A percentile compares a stretch with the other conserved stretches of the same genome.
Evolutionary conservation across 2,329 filamentous ascomycete genomes (phyloP).

Genomic region (Blumeria hordei): DNA sequence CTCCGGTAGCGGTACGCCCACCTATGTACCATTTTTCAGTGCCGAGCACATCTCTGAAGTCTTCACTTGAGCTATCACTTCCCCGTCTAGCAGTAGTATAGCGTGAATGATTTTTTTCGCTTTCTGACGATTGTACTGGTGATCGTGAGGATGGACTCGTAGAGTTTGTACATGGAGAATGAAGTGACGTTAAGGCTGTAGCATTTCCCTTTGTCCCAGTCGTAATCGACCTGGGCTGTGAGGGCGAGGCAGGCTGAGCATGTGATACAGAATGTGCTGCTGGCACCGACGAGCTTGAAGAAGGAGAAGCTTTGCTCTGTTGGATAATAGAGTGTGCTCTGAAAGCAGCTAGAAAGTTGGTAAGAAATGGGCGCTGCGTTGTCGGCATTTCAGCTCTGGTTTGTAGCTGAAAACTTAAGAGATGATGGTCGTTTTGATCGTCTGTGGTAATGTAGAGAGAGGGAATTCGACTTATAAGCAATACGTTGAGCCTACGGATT

Average conservation of each 20-base stretch:
- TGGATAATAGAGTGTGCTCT: conserved; percentile 12
- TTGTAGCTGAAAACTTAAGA: too few relatives aligned
- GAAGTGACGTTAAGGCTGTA: conserved; percentile 10
- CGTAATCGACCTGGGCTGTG: conserved; percentile 13
- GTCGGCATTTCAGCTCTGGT: conserved; percentile 6
- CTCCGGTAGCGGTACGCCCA: conserved; percentile 49
- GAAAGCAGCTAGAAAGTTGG: conserved; percentile 16
- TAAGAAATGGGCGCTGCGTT: conserved; percentile 15
- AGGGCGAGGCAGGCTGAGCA: conserved; percentile 5
- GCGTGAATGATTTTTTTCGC: conserved; percentile 5
- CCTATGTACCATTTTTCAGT: conserved; percentile 67
- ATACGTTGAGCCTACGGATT: too few relatives aligned
- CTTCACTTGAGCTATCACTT: conserved; percentile 52
- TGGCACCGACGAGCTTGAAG: conserved; percentile 6
- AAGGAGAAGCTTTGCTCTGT: conserved; percentile 7
- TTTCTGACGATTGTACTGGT: conserved; percentile 2
- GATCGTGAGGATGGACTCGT: conserved; percentile 10
- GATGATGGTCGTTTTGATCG: too few relatives aligned
- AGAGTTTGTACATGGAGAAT: conserved; percentile 11
- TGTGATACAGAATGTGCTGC: conserved; percentile 1
- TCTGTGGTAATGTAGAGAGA: too few relatives aligned
- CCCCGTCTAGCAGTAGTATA: conserved; percentile 21
- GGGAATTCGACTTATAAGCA: too few relatives aligned
- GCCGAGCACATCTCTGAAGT: conserved; percentile 47
- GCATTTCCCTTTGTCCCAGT: conserved; percentile 10